Evolutionary conservation across 495 filamentous ascomycete species (phyloP), one percentile per base, ranked within the genome.

Genomic region (Oidiodendron maius): DNA sequence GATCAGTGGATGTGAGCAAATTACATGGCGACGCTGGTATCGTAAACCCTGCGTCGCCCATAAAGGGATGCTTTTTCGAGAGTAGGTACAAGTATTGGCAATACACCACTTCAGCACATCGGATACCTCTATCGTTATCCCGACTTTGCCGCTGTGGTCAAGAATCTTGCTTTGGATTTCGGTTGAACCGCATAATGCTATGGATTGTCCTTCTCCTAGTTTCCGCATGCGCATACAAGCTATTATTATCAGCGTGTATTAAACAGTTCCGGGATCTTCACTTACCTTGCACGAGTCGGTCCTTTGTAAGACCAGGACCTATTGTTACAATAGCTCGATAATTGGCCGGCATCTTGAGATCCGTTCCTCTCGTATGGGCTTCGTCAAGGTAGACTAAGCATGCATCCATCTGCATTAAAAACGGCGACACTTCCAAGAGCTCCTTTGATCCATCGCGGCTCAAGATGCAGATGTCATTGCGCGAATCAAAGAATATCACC

Each of bases 371-470:
- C 0, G 87, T 89, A 52, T 93, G 87, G 0, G 77, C 76, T 52
- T 93, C 79, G 40, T 90, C 87, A 1, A 91, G 68, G 56, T 83
- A 91, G 0, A 91, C 77, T 0, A 87, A 64, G 52, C 84, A 91
- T 0, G 61, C 51, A 10, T 77, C 78, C 22, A 88, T 66, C 10
- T 82, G 74, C 8, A 72, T 64, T 0, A 67, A 56, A 57, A 78
- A 91, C 0, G 84, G 71, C 0, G 87, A 89, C 0, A 64, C 65
- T 5, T 74, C 66, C 3, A 90, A 64, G 0, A 64, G 61, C 45
- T 83, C 76, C 0, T 66, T 56, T 0, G 47, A 63, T 0, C 75
- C 75, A 23, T 66, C 56, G 18, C 69, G 64, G 10, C 60, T 65
- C 21, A 75, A 43, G 0, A 77, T 71, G 8, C 57, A 66, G 0